These are phyloP conservation scores for Pseudozyma sp. DNA, from an alignment of 1,284 basidiomycete genomes.

Conservation along the genomic window DNA sequence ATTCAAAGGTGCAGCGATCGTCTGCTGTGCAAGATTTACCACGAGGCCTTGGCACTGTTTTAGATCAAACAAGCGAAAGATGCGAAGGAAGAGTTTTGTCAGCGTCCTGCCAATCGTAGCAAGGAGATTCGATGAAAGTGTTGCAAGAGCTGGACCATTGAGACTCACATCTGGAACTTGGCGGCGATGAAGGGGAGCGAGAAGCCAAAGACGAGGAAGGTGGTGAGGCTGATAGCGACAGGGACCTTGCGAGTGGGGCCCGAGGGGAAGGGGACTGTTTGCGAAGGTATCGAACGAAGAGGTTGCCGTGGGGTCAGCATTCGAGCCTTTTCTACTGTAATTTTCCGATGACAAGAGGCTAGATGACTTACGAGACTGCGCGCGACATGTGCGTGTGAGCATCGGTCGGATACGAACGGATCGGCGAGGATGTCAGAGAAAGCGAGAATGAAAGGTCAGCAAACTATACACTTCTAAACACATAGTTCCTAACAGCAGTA, in stretches of 20 bases:
- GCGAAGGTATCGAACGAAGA: background rate
- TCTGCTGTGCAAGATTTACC: constrained; percentile 19
- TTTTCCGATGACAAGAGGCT: background rate
- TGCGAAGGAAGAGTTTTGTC: too few species aligned
- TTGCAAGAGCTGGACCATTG: background rate
- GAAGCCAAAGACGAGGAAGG: constrained; percentile 63
- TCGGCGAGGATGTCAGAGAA: background rate
- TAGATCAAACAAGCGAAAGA: background rate
- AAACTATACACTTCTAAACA: background rate
- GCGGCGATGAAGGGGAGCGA: constrained; percentile 62
- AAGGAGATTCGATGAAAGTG: too few species aligned
- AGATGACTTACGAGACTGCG: constrained; percentile 23
- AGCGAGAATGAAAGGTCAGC: background rate
- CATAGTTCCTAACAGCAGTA: too few species aligned
- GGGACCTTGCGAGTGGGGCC: constrained; percentile 63
- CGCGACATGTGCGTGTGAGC: background rate
- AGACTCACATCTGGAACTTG: constrained; percentile 56
- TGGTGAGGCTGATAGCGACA: constrained; percentile 55
- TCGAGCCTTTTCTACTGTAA: background rate
- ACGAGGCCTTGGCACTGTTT: constrained; percentile 46
- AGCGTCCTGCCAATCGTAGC: too few species aligned
- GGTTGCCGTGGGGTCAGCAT: background rate
- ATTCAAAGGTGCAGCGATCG: background rate
- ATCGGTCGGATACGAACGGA: background rate
- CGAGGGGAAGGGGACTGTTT: constrained; percentile 62